Percentiles rank a stretch among this genome's conserved stretches.
These are phyloP conservation scores for Floccularia luteovirens DNA, from an alignment of 768 basidiomycete genomes.

Conservation along the genomic window DNA sequence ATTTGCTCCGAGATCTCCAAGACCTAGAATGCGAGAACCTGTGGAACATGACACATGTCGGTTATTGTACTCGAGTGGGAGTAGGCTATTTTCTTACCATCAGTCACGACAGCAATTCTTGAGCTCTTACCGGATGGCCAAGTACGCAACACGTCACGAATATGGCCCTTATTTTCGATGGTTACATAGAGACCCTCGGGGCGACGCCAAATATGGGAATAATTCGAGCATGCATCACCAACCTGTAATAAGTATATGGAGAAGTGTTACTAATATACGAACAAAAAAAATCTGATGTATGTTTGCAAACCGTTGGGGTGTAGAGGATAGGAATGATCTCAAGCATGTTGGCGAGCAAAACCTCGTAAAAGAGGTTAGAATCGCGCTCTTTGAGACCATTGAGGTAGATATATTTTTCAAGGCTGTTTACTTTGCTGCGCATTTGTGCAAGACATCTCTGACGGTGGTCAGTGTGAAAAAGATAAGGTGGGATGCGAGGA, in stretches of 20 bases:
- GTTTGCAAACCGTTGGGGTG: constrained; percentile 73
- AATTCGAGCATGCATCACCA: constrained; percentile 67
- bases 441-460: constrained; percentile 51
- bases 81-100: constrained; percentile 33
- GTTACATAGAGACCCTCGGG: constrained; percentile 58
- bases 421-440: constrained; percentile 42
- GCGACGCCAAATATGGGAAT: constrained; percentile 60
- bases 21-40: constrained; percentile 70
- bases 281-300: too few relatives aligned
- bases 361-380: constrained; percentile 57
- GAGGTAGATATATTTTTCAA: constrained; percentile 71
- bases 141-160: constrained; percentile 44
- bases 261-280: constrained; percentile 1
- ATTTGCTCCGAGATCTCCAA: constrained; percentile 43
- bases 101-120: constrained; percentile 73
- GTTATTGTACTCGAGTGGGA: background rate
- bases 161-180: constrained; percentile 58
- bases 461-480: constrained; percentile 42
- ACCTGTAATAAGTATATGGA: constrained; percentile 26
- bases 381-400: constrained; percentile 57
- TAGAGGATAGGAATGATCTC: constrained; percentile 68
- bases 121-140: constrained; percentile 39
- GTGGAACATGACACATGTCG: background rate
- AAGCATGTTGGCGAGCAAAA: constrained; percentile 53
- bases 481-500: constrained; percentile 37